Conservation (phyloP, 306 rosid genomes). For the Hippophae gyantsensis region DNA sequence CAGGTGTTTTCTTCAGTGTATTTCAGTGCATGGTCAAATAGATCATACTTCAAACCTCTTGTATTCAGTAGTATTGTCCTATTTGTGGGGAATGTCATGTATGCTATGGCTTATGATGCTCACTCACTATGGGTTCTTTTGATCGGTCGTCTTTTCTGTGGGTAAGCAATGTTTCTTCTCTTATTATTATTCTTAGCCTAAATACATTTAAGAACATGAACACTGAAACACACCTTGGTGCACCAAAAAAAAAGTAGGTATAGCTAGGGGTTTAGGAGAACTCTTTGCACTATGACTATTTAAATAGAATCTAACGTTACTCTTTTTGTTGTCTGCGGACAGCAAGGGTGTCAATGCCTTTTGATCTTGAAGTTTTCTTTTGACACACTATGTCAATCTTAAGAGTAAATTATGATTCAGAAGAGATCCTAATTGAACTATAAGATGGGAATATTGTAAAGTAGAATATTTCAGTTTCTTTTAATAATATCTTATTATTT, state of each 20-base stretch:
- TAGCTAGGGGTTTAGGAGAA: too few relatives aligned
- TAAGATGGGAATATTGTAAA: conserved; percentile 5
- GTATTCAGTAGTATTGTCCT: conserved; percentile 86
- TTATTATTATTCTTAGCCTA: conserved; percentile 1
- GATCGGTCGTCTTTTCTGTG: conserved; percentile 88
- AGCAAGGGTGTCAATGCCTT: not conserved
- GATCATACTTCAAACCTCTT: conserved; percentile 86
- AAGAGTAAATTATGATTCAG: not conserved
- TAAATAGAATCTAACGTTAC: too few relatives aligned
- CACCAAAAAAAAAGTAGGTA: too few relatives aligned
- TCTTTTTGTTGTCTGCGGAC: conserved; percentile 2
- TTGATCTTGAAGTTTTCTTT: not conserved
- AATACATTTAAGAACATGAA: not conserved
- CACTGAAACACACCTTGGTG: not conserved
- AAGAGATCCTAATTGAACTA: conserved; percentile 1
- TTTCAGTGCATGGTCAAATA: conserved; percentile 99
- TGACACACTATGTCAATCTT: not conserved
- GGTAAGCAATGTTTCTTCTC: conserved; percentile 50
- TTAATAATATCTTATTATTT: conserved; percentile 6
- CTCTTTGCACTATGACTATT: not conserved
- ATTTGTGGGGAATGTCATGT: conserved; percentile 62
- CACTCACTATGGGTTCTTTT: conserved; percentile 82
- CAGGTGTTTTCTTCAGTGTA: conserved; percentile 96
- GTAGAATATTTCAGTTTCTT: conserved; percentile 5
- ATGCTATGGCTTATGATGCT: conserved; percentile 85